Percentiles rank a stretch among this genome's conserved stretches.
These are phyloP conservation scores for Amaranthus tricolor DNA, from an alignment of 179 eudicot genomes.

Conservation along the genomic window DNA sequence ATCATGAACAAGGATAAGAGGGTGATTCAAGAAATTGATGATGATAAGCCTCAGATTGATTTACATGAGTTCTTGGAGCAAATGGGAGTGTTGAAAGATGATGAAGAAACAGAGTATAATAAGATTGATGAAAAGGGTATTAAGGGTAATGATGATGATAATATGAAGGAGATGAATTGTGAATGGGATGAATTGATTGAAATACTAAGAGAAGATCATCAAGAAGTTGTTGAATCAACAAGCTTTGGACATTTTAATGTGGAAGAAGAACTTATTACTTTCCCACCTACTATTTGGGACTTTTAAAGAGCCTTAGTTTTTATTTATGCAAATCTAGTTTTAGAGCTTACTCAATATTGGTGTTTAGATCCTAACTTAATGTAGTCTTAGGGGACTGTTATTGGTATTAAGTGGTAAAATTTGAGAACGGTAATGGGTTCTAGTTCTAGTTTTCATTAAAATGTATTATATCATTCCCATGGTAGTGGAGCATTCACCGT, in stretches of 20 bases:
- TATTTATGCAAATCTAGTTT: slow-evolving; percentile 6
- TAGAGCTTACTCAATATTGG: background rate
- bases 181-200: slow-evolving; percentile 73
- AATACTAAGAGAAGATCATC: slow-evolving; percentile 39
- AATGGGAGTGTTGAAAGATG: slow-evolving; percentile 53
- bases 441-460: too few species aligned
- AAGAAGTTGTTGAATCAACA: slow-evolving; percentile 31
- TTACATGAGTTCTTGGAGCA: slow-evolving; percentile 83
- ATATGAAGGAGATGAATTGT: slow-evolving; percentile 35
- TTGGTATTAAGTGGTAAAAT: too few species aligned
- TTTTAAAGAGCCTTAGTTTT: slow-evolving; percentile 25
- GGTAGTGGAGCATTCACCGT: too few species aligned
- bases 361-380: too few species aligned
- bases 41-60: slow-evolving; percentile 74
- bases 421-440: too few species aligned
- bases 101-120: background rate
- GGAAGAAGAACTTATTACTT: slow-evolving; percentile 38
- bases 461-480: too few species aligned
- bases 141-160: background rate
- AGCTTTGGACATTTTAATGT: slow-evolving; percentile 31
- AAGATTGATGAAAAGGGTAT: background rate
- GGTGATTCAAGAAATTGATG: slow-evolving; percentile 13
- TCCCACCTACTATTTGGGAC: slow-evolving; percentile 55
- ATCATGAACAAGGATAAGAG: background rate
- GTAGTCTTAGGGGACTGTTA: too few species aligned